A percentile compares a stretch with the other conserved stretches of the same genome.
Evolutionary conservation across 192 early-diverging fungal species (phyloP).

Genomic region (Backusella luteola): DNA sequence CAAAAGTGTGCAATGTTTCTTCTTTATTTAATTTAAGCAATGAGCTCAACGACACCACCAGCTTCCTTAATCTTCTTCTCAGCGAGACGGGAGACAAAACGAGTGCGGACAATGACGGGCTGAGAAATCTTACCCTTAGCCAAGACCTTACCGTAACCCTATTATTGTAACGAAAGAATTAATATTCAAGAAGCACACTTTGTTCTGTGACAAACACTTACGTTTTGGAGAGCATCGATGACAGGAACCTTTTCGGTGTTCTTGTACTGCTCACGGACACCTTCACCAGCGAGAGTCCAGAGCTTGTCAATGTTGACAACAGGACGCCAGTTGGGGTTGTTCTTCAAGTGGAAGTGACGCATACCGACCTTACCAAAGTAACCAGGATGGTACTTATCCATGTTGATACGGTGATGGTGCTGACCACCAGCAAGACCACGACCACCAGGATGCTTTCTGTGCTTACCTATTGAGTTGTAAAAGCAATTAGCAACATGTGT

Average conservation of each 20-base stretch:
- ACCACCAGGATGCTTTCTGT: slow-evolving; percentile 99
- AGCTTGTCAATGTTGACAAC: slow-evolving; percentile 93
- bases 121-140: slow-evolving; percentile 91
- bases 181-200: background rate
- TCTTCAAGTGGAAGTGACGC: slow-evolving; percentile 98
- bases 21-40: slow-evolving; percentile 44
- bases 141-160: slow-evolving; percentile 95
- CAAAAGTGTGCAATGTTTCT: background rate
- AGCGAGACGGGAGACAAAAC: slow-evolving; percentile 86
- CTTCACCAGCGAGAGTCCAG: slow-evolving; percentile 88
- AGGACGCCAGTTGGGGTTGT: slow-evolving; percentile 82
- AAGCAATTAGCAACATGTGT: too few species aligned
- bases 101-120: slow-evolving; percentile 96
- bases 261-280: slow-evolving; percentile 78
- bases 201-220: background rate
- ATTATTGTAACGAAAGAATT: background rate
- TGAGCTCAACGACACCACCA: slow-evolving; percentile 80
- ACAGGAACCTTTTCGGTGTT: slow-evolving; percentile 92
- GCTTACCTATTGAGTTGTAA: slow-evolving; percentile 59
- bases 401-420: slow-evolving; percentile 99
- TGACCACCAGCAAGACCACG: slow-evolving; percentile 99
- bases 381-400: slow-evolving; percentile 99
- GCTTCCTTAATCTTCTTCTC: slow-evolving; percentile 99
- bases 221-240: slow-evolving; percentile 76
- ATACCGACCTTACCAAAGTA: slow-evolving; percentile 99